Base-by-base conservation (phyloP, 2,329 filamentous ascomycete species). In the Nothopassalora personata region DNA sequence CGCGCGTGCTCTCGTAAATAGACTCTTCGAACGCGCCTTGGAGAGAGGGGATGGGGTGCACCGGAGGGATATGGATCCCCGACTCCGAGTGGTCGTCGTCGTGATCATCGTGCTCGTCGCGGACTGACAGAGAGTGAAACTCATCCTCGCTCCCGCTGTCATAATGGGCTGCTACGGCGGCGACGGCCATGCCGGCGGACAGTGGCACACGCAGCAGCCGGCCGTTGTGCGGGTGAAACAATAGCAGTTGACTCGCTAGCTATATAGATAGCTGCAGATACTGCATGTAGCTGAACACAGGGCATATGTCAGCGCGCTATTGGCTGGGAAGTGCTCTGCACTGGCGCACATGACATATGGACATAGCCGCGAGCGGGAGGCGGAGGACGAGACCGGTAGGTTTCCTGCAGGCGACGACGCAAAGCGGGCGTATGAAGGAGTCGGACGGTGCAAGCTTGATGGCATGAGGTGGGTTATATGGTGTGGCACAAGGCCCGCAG, bases 11-110 rank as follows among this genome's bases (percentile, higher is more conserved):
- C 70, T 94, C 90, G 58, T 85, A 77, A 66, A 94, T 84, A 1
- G 89, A 93, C 75, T 94, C 90, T 67, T 89, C 86, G 71, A 95
- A 94, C 61, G 90, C 89, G 62, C 82, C 84, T 72, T 94, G 90
- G 84, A 94, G 89, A 31, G 83, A 82, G 15, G 83, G 77, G 54
- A 94, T 86, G 6, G 90, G 90, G 70, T 95, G 90, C 47, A 75
- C 71, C n/a, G 82, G 83, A 60, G 78, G 70, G 54, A 70, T 65
- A 49, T 57, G 54, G 31, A 57, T 48, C 33, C 53, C 58, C 2
- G 57, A 57, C 15, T 67, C 64, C 27, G 55, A 57, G 8, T 58
- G 48, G 34, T 57, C 49, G 36, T 58, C 53, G 33, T 57, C 53
- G 45, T 53, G 60, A 34, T 59, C 54, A 11, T 52, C 49, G 28